These are phyloP conservation scores for Eucalyptus sideroxylon DNA, from an alignment of 345 rosid genomes.

Conservation along the genomic window DNA sequence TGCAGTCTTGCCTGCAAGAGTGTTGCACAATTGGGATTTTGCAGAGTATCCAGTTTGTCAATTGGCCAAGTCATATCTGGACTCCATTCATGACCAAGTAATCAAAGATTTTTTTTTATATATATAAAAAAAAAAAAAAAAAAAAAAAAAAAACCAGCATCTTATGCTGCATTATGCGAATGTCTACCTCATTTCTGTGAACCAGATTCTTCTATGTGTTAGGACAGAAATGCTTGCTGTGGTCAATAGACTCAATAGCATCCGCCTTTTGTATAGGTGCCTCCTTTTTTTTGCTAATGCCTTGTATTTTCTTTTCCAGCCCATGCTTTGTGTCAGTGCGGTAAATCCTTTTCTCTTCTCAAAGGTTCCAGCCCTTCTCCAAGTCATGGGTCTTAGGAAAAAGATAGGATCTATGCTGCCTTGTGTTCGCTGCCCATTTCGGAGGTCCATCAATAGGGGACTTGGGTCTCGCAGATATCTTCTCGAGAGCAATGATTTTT, in stretches of 20 bases:
- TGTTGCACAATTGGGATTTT: constrained; percentile 92
- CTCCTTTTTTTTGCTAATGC: neutral
- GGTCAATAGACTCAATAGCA: neutral
- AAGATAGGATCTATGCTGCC: constrained; percentile 73
- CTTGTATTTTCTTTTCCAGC: constrained; percentile 39
- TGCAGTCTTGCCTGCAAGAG: constrained; percentile 87
- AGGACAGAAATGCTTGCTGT: neutral
- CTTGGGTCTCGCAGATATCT: constrained; percentile 89
- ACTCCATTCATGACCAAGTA: constrained; percentile 92
- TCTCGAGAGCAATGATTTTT: constrained; percentile 86
- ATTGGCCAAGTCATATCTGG: constrained; percentile 87
- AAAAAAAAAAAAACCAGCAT: neutral
- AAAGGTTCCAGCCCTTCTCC: constrained; percentile 84
- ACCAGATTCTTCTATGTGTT: neutral
- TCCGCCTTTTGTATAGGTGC: neutral
- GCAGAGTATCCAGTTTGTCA: constrained; percentile 69
- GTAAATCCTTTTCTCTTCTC: constrained; percentile 87
- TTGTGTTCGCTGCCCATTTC: constrained; percentile 87
- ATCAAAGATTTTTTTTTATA: neutral
- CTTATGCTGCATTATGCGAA: neutral
- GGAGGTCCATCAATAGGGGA: constrained; percentile 63
- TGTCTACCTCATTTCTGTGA: neutral
- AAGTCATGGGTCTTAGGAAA: constrained; percentile 58
- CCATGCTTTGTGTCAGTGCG: constrained; percentile 94
- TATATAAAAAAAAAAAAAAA: too few relatives aligned